Percentiles rank a stretch among this genome's conserved stretches.
Evolutionary conservation across 2,329 filamentous ascomycete genomes (phyloP).

Genomic region (Xylariaceae sp.): DNA sequence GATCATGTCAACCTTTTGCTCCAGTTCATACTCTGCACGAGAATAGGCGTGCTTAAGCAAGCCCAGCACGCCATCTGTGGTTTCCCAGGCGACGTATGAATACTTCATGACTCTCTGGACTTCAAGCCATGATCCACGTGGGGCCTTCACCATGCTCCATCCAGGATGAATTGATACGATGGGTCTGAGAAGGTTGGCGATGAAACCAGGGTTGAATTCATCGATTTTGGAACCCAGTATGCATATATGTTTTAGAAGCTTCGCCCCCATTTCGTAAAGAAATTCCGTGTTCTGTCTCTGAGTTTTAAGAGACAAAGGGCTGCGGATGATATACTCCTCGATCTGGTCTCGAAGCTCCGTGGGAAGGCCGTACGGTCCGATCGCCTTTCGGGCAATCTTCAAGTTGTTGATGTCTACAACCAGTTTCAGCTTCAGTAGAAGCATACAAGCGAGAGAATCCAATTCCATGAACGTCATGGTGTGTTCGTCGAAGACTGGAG

Average conservation of each 20-base stretch:
- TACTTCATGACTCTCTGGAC: conserved; percentile 19
- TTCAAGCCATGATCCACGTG: too few relatives aligned
- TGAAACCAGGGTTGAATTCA: conserved; percentile 9
- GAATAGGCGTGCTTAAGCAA: conserved; percentile 18
- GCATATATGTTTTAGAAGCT: conserved; percentile 7
- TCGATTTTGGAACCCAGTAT: conserved; percentile 1
- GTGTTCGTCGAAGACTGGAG: too few relatives aligned
- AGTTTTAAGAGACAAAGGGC: conserved; percentile 20
- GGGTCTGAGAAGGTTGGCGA: conserved; percentile 16
- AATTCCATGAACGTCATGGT: too few relatives aligned
- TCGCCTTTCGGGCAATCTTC: conserved; percentile 18
- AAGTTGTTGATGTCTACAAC: conserved; percentile 26
- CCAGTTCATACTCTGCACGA: conserved; percentile 9
- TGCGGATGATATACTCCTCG: conserved; percentile 19
- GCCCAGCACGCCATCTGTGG: conserved; percentile 21
- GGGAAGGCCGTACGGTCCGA: conserved; percentile 15
- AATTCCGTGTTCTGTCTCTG: conserved; percentile 3
- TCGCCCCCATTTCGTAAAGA: conserved; percentile 7
- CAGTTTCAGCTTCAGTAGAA: conserved; percentile 27
- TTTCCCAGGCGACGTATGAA: conserved; percentile 20
- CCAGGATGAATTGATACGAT: too few relatives aligned
- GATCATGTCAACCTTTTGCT: not conserved
- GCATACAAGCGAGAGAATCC: conserved; percentile 9
- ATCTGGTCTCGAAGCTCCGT: conserved; percentile 17
- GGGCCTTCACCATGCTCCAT: too few relatives aligned